Evolutionary conservation across 768 basidiomycete species (phyloP), one percentile per base, ranked within the genome.

Genomic region (Daedalea quercina): DNA sequence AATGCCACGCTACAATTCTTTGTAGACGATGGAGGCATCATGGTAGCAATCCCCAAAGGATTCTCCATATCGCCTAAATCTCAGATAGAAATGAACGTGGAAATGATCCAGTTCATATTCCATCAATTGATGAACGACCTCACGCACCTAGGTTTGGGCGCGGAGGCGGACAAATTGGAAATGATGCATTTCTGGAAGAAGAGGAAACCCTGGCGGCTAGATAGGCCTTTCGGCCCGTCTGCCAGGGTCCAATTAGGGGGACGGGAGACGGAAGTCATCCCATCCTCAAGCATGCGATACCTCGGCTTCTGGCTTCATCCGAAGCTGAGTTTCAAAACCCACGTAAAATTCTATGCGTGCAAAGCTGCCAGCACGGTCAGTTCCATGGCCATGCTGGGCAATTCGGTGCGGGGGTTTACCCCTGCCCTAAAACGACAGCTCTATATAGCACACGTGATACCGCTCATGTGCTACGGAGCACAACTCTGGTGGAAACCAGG

Each of bases 401-500:
- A 62, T 47, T 59, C 58, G 7, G 28, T 52, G 2, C 49, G 54
- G 24, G 61, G 61, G 15, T 24, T 62, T 22, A 45, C 43, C 24
- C 58, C 58, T 20, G 22, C 22, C 2, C 26, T 59, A 20, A 53
- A 55, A 42, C 15, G 61, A 19, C 41, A 41, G n/a, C 51, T 62
- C 2, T 62, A 60, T 26, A 53, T 58, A 43, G 35, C 52, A 8
- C 55, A 56, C 35, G 49, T 60, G 1, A 13, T 62, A 2, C 61
- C 58, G 2, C 33, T 62, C 13, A 53, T 62, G 52, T 44, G 46
- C 11, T 63, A 63, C 25, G 60, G 62, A 1, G 50, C 50, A 0
- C 53, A 54, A 22, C 53, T 63, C 2, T 63, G 61, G 61, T 62
- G 59, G 58, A 15, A 47, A 11, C 58, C 58, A 8, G n/a, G 33